These are phyloP conservation scores for Xylaria sp. DNA, from an alignment of 2,329 filamentous ascomycete genomes.

Conservation along the genomic window DNA sequence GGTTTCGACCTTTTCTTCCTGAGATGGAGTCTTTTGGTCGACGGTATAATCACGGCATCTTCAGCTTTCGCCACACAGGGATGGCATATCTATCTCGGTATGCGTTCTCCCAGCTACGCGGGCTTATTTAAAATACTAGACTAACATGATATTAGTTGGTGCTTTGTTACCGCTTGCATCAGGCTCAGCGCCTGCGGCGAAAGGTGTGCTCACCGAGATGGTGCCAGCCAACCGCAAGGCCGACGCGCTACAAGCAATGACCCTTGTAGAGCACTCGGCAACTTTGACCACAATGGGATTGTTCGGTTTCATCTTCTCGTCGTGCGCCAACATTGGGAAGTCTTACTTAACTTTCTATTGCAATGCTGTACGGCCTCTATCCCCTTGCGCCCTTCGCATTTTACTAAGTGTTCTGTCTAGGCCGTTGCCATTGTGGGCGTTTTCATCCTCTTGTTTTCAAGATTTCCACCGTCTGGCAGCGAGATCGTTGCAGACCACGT, in stretches of 20 bases:
- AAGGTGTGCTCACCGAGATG: constrained; percentile 43
- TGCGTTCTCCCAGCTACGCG: background rate
- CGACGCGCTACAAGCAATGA: constrained; percentile 43
- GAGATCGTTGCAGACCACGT: constrained; percentile 30
- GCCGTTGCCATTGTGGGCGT: constrained; percentile 40
- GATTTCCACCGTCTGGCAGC: constrained; percentile 39
- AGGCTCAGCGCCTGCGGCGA: constrained; percentile 41
- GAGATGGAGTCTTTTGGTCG: constrained; percentile 40
- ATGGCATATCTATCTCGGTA: constrained; percentile 45
- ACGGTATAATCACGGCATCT: constrained; percentile 39
- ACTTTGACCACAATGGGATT: constrained; percentile 40
- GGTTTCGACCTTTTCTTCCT: constrained; percentile 43
- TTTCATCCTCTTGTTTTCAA: constrained; percentile 38
- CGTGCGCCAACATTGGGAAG: constrained; percentile 37
- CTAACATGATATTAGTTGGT: constrained; percentile 32
- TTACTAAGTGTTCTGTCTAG: constrained; percentile 31
- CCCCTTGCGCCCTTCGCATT: background rate
- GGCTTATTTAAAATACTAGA: too few relatives aligned
- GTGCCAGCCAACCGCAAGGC: constrained; percentile 39
- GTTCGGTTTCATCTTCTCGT: constrained; percentile 43
- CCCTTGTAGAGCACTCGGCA: constrained; percentile 40
- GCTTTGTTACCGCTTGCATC: constrained; percentile 43
- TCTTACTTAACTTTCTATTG: constrained; percentile 44
- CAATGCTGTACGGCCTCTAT: constrained; percentile 39
- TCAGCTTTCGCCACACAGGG: constrained; percentile 39